Conservation (phyloP, 805 yeast genomes). For the Ogataea polymorpha region DNA sequence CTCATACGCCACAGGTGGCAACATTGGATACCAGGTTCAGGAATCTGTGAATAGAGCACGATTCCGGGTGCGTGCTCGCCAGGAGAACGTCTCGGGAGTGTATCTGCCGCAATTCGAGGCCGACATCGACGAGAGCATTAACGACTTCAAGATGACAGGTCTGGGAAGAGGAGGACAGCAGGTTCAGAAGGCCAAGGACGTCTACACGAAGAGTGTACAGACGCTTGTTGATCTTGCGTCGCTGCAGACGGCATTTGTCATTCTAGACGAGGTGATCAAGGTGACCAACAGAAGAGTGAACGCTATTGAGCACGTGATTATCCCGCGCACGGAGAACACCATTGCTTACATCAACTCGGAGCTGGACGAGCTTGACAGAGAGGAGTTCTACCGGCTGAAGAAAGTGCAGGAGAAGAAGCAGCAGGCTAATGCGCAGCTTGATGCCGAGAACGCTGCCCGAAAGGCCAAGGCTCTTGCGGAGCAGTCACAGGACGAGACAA, state of each 20-base stretch:
- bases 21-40: constrained; percentile 92
- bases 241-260: constrained; percentile 93
- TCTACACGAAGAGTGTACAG: constrained; percentile 95
- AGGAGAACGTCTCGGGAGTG: constrained; percentile 96
- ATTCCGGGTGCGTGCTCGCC: constrained; percentile 85
- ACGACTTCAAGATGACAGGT: constrained; percentile 95
- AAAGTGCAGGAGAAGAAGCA: constrained; percentile 95
- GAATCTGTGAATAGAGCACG: constrained; percentile 90
- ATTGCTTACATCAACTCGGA: constrained; percentile 89
- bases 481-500: neutral
- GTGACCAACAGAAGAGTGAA: constrained; percentile 98
- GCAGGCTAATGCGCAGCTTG: constrained; percentile 65
- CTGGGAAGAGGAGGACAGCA: constrained; percentile 98
- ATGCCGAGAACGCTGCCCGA: constrained; percentile 45
- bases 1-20: constrained; percentile 95
- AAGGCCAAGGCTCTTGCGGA: constrained; percentile 15
- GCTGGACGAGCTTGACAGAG: constrained; percentile 96
- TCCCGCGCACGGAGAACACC: constrained; percentile 96
- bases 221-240: constrained; percentile 94
- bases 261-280: constrained; percentile 94
- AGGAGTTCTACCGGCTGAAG: constrained; percentile 93
- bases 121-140: constrained; percentile 75
- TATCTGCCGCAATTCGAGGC: constrained; percentile 90
- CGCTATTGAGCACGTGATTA: constrained; percentile 97
- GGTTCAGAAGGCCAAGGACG: constrained; percentile 89